Base-by-base conservation (phyloP, 2,329 filamentous ascomycete species). In the Aspergillus carbonarius region DNA sequence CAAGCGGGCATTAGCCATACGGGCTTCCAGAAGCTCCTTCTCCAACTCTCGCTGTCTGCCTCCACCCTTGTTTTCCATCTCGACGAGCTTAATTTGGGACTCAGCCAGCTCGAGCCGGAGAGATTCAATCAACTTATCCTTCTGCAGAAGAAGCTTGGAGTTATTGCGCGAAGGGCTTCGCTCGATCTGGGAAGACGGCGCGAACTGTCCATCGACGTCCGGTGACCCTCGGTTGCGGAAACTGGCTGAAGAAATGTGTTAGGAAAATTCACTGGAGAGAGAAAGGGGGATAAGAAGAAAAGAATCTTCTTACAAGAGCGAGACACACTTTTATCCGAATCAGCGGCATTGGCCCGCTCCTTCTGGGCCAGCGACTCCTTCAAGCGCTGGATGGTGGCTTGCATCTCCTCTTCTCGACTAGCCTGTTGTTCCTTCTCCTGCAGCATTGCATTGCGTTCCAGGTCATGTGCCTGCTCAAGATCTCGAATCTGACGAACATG, bases 101-200 rank as follows among this genome's bases (percentile, higher is more conserved):
- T 98, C 95, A 44, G 95, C 93, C 50, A 99, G 84, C 74, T 99
- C 95, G 25, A 98, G 84, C 57, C 93, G 86, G 62, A 99, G 82
- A 10, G 90, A 92, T 74, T 98, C 93, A 67, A 99, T 98, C 59
- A 97, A 82, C 78, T 96, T 95, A 77, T 99, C 95, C 75, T 98
- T 99, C 74, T 98, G 93, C 67, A 96, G 83, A 52, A 98, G 84
- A 54, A 96, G 82, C 75, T 93, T 96, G 13, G 92, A 96, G 76
- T 90, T 93, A 74, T 91, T 96, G 63, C 90, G 85, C 34, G 92
- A 96, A 68, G 96, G 91, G 81, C 91, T 96, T 64, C 92, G 89
- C 68, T 93, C 88, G 55, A 96, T 78, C 4, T 91, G 92, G 15
- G 89, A 89, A 1, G 92, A 90, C 13, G 93, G 93, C 8, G 93